phyloP scores from a whole-genome alignment of 257 asterid species.

The Coffea canephora region DNA sequence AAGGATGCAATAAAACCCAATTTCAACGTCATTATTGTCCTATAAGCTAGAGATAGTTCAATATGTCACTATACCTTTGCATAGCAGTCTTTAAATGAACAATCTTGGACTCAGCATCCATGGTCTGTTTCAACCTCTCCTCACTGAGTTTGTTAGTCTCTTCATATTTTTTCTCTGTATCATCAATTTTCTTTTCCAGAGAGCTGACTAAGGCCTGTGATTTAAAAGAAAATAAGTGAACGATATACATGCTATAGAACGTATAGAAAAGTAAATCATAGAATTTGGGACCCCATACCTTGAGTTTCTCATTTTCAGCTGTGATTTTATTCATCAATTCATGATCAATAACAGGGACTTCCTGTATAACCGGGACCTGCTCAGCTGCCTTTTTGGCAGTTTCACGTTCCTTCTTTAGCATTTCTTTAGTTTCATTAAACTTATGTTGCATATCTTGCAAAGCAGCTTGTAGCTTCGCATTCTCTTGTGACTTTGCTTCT shows the following conservation, averaged over 20 bases:
- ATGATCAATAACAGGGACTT: constrained; percentile 85
- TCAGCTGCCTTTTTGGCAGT: constrained; percentile 56
- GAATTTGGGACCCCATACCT: constrained; percentile 41
- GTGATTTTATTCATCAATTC: constrained; percentile 69
- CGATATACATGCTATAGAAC: neutral
- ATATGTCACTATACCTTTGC: constrained; percentile 51
- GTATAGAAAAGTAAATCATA: constrained; percentile 4
- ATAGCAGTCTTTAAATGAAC: constrained; percentile 80
- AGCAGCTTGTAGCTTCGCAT: constrained; percentile 72
- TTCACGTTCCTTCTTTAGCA: constrained; percentile 67
- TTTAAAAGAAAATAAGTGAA: constrained; percentile 14
- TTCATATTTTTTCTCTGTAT: constrained; percentile 85
- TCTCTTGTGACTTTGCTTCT: constrained; percentile 94
- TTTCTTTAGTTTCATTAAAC: constrained; percentile 74
- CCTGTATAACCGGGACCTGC: constrained; percentile 68
- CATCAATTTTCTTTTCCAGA: constrained; percentile 77
- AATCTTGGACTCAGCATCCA: constrained; percentile 86
- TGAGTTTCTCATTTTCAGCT: constrained; percentile 81
- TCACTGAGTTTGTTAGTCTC: constrained; percentile 90
- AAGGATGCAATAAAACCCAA: constrained; percentile 7
- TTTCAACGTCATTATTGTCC: constrained; percentile 9
- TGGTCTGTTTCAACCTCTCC: constrained; percentile 86
- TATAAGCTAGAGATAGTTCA: neutral
- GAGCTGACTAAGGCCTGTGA: constrained; percentile 78
- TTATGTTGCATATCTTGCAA: constrained; percentile 73